A percentile compares a stretch with the other conserved stretches of the same genome.
Evolutionary conservation across 2,329 filamentous ascomycete species (phyloP).

Genomic region (Penicillium sp.): DNA sequence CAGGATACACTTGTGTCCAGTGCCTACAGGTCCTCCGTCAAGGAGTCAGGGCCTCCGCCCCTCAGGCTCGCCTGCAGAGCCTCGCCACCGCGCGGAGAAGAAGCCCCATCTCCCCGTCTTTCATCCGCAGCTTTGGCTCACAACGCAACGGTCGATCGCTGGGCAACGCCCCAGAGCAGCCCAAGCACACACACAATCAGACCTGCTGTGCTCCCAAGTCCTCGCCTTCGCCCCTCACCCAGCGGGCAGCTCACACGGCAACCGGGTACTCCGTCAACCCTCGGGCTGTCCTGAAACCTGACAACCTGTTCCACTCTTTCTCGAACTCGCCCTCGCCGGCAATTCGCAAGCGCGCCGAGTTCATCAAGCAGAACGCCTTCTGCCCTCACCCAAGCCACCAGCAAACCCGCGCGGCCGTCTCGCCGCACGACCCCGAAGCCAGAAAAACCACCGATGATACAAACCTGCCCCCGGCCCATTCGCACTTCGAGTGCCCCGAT

Average conservation of each 20-base stretch:
- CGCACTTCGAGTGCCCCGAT: conserved; percentile 92
- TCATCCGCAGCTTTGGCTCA: conserved; percentile 28
- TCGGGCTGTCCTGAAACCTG: conserved; percentile 56
- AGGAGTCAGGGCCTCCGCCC: conserved; percentile 22
- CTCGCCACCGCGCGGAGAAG: conserved; percentile 23
- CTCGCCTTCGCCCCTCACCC: conserved; percentile 18
- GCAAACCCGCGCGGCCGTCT: conserved; percentile 65
- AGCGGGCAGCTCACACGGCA: conserved; percentile 27
- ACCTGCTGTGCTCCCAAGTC: conserved; percentile 7
- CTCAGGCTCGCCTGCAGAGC: conserved; percentile 22
- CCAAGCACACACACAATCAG: conserved; percentile 12
- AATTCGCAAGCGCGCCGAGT: conserved; percentile 82
- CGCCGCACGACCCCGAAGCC: conserved; percentile 62
- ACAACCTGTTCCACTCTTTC: conserved; percentile 92
- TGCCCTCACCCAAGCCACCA: conserved; percentile 89
- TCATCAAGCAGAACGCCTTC: conserved; percentile 88
- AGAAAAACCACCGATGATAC: conserved; percentile 46
- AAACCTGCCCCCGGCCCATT: conserved; percentile 69
- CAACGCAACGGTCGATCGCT: conserved; percentile 22
- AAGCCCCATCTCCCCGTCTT: conserved; percentile 22
- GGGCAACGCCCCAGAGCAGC: conserved; percentile 16
- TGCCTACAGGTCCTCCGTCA: conserved; percentile 37
- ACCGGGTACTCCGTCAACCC: conserved; percentile 21
- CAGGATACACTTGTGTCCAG: conserved; percentile 40
- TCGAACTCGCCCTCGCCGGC: conserved; percentile 82